Evolutionary conservation across 495 filamentous ascomycete genomes (phyloP).

Genomic region (Penicillium taxi): DNA sequence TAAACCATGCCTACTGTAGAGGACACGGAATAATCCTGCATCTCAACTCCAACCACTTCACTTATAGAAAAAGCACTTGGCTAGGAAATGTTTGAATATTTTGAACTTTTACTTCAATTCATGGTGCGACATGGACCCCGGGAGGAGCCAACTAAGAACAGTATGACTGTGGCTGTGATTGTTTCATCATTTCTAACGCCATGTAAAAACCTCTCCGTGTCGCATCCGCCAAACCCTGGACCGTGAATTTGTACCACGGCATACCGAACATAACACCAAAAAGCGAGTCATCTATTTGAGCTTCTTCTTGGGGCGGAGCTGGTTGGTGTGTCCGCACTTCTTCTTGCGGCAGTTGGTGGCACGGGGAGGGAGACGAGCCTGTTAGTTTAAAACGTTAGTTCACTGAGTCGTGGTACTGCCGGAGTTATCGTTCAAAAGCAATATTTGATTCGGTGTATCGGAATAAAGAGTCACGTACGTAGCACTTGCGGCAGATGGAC

Average conservation of each 20-base stretch:
- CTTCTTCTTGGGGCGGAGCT: conserved; percentile 99
- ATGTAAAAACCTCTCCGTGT: conserved; percentile 36
- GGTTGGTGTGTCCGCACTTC: conserved; percentile 99
- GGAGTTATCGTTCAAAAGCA: background rate
- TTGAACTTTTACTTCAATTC: conserved; percentile 37
- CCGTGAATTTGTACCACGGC: conserved; percentile 29
- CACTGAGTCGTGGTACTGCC: background rate
- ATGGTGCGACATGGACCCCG: conserved; percentile 33
- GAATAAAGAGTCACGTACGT: conserved; percentile 51
- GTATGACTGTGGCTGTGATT: conserved; percentile 37
- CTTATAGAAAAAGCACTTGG: background rate
- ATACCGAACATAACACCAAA: conserved; percentile 40
- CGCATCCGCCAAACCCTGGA: conserved; percentile 33
- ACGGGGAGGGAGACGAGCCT: conserved; percentile 94
- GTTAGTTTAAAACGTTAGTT: conserved; percentile 14
- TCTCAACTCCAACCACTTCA: too few species aligned
- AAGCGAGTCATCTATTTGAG: conserved; percentile 70
- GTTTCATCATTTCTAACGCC: conserved; percentile 43
- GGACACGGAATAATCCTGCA: too few species aligned
- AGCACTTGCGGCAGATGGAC: conserved; percentile 99
- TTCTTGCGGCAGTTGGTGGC: conserved; percentile 99
- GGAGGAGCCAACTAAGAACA: conserved; percentile 38
- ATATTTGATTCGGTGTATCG: background rate
- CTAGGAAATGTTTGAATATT: conserved; percentile 18
- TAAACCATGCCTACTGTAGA: too few species aligned